Conservation (phyloP, 768 basidiomycete species). For the Rhodotorula taiwanensis region DNA sequence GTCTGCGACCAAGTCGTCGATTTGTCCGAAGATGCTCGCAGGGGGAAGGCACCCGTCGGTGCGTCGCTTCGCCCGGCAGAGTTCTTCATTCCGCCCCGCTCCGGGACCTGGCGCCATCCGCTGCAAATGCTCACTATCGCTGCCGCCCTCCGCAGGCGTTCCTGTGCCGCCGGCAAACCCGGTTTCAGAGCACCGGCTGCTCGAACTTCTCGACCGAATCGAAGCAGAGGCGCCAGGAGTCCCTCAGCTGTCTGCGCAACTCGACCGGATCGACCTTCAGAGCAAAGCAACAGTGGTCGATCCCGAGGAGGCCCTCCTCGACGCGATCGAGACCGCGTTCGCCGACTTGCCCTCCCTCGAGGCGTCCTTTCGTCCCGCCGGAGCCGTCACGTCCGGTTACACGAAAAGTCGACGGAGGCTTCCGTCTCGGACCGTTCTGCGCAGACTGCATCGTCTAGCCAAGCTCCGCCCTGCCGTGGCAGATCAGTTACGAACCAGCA, state of each 20-base stretch:
- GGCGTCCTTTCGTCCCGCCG: neutral
- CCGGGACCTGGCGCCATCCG: neutral
- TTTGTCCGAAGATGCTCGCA: neutral
- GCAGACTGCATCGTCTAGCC: slow-evolving; percentile 7
- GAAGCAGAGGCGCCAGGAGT: slow-evolving; percentile 3
- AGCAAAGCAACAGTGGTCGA: neutral
- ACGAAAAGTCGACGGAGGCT: too few relatives aligned
- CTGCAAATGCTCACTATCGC: too few relatives aligned
- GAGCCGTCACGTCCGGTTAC: too few relatives aligned
- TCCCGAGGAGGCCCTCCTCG: slow-evolving; percentile 4
- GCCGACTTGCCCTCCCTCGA: slow-evolving; percentile 18
- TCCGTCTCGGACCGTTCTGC: neutral
- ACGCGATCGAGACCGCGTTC: neutral
- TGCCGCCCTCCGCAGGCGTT: neutral
- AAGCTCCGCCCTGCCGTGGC: neutral
- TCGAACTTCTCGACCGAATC: neutral
- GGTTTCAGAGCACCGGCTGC: neutral
- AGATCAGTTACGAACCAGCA: neutral
- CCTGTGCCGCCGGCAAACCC: neutral
- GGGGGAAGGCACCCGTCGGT: slow-evolving; percentile 1
- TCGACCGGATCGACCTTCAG: neutral
- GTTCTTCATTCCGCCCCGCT: too few relatives aligned
- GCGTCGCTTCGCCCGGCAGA: too few relatives aligned
- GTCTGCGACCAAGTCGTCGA: slow-evolving; percentile 19
- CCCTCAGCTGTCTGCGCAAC: neutral